Base-by-base conservation (phyloP, 2,329 filamentous ascomycete species). In the Paracorniculantispora psalliotae region DNA sequence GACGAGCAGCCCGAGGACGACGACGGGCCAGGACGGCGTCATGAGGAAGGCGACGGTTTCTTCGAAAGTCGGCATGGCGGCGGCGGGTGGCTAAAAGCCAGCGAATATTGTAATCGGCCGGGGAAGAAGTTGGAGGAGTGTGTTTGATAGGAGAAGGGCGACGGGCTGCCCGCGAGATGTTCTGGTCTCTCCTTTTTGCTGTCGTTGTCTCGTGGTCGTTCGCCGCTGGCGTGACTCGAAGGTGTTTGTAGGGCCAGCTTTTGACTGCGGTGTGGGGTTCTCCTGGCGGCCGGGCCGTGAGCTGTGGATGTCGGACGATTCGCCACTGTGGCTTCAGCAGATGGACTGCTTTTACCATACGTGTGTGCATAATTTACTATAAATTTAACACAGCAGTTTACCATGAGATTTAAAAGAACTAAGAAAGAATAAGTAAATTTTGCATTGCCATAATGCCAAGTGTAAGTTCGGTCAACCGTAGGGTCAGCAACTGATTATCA, bases 1-100 rank as follows among this genome's bases (percentile, higher is more conserved):
- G 68, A 96, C 77, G 59, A 91, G 64, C 21, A 89, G 68, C 15
- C 91, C 89, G 69, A 93, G 71, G 62, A 86, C 65, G 67, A 97
- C 82, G 61, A 85, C 79, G 57, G 83, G 70, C 12, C 77, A 65
- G 17, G 85, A 86, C n/a, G 85, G 85, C 60, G 78, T 82, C 68
- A 88, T 74, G 59, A 85, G 73, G 61, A 76, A 75, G 72, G 83
- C 79, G 66, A 84, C 65, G 66, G 78, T 65, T 53, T 72, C 64
- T 59, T 71, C 68, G 59, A 78, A 68, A 63, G 67, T 66, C 51
- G 71, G 68, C 73, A 80, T 79, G 62, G 63, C 66, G 65, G 64
- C 47, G 21, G 49, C 23, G 17, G 41, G 30, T 12, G 30, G 12
- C 6, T 12, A 12, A 12, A 6, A 6, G 52, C 52, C n/a, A 26